Evolutionary conservation across 176 grass and related monocot genomes (phyloP).

Genomic region (Panicum miliaceum): DNA sequence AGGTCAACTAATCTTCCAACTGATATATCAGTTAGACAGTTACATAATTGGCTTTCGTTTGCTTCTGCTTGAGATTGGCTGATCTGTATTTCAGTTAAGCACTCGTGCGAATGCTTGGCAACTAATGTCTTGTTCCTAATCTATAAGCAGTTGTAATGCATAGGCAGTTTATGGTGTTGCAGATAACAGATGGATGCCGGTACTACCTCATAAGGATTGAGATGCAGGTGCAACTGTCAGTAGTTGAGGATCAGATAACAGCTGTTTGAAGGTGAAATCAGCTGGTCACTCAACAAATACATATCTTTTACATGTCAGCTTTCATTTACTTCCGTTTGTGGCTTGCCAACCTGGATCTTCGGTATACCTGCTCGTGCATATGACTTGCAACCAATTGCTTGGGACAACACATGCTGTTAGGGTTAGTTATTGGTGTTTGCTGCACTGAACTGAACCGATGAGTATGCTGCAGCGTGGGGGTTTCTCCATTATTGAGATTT

Average conservation of each 20-base stretch:
- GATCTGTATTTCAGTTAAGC: slow-evolving; percentile 39
- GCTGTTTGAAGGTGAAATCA: slow-evolving; percentile 33
- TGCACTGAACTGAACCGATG: slow-evolving; percentile 19
- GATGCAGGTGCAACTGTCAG: slow-evolving; percentile 5
- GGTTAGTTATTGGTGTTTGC: slow-evolving; percentile 30
- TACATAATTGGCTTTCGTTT: neutral
- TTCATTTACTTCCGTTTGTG: neutral
- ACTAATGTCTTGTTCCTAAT: neutral
- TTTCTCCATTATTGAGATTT: slow-evolving; percentile 24
- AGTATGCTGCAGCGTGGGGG: neutral
- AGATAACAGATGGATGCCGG: slow-evolving; percentile 13
- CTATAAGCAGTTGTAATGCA: neutral
- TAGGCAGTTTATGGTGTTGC: neutral
- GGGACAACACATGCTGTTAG: neutral
- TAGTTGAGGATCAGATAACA: slow-evolving; percentile 20
- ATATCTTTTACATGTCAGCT: neutral
- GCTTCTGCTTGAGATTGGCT: neutral
- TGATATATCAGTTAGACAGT: neutral
- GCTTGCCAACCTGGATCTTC: neutral
- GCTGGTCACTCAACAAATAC: neutral
- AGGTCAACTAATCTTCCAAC: slow-evolving; percentile 16
- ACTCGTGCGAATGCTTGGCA: slow-evolving; percentile 25
- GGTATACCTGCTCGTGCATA: slow-evolving; percentile 12
- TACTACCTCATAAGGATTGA: neutral
- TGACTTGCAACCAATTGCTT: neutral